Evolutionary conservation across 345 rosid species (phyloP), one percentile per base, ranked within the genome.

Genomic region (Isatis tinctoria): DNA sequence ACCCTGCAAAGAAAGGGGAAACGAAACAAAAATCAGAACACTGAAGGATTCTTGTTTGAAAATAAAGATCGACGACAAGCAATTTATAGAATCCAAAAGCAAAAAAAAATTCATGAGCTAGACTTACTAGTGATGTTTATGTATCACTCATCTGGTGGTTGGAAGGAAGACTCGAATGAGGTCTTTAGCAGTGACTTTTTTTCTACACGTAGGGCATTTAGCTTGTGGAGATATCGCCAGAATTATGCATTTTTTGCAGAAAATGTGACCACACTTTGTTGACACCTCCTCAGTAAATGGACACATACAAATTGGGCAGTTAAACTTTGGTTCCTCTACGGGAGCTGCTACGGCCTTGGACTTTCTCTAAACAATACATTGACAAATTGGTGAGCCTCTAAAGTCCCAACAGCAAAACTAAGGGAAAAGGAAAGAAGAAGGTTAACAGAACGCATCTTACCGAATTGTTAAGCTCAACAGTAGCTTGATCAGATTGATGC

Each of bases 261-360:
- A 96, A 41, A 96, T 96, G 65, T 96, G 99, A 53, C 99, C 99
- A 77, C 99, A 96, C 74, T 84, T 92, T 16, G 99, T 96, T 12
- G 98, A 83, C 66, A 78, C 80, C 85, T 89, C 98, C 80, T 89
- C 87, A 0, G 74, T 85, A 20, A 96, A 74, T 49, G 90, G 86
- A 59, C 88, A 82, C 93, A 96, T 47, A 82, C 99, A 96, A 58
- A 96, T 90, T 57, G 99, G 98, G 72, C 99, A 96, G 63, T 74
- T 85, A 72, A 96, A 96, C 18, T 72, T 89, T 1, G 87, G 89
- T 76, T 89, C 96, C 79, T 87, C 86, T 5, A 82, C 85, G 33
- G 90, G 84, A 28, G 84, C 86, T 0, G 84, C 87, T 0, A 84
- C 79, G 0, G 83, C 74, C 36, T 74, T 79, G 0, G 60, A 54